Percentiles rank a stretch among this genome's conserved stretches.
These are phyloP conservation scores for Verbena officinalis DNA, from an alignment of 257 asterid species.

Conservation along the genomic window DNA sequence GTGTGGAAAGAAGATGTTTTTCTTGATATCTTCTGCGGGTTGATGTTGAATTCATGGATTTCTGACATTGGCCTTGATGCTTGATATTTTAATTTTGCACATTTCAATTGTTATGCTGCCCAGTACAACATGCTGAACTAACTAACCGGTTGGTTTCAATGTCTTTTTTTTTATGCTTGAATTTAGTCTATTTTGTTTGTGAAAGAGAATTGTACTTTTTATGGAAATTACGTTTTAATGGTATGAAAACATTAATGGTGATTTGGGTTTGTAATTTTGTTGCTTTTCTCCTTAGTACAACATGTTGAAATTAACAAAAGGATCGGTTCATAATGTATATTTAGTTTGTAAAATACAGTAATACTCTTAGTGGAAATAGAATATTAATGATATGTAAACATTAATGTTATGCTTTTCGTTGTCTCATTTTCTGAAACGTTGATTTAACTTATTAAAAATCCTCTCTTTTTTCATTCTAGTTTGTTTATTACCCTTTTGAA, in stretches of 20 bases:
- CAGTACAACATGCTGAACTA: neutral
- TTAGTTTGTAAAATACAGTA: neutral
- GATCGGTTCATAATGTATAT: neutral
- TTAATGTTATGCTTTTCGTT: neutral
- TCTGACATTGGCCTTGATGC: slow-evolving; percentile 12
- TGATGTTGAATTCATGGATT: slow-evolving; percentile 21
- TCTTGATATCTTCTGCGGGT: neutral
- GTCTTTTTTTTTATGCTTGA: neutral
- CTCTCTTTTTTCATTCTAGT: neutral
- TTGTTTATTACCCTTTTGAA: slow-evolving; percentile 1
- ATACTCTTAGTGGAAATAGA: neutral
- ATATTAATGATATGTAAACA: neutral
- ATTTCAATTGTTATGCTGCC: slow-evolving; percentile 3
- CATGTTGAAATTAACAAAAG: too few relatives aligned
- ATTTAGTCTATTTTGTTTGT: neutral
- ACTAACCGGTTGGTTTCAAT: neutral
- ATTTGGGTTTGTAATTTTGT: too few relatives aligned
- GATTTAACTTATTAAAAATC: neutral
- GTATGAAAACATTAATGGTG: neutral
- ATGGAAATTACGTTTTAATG: neutral
- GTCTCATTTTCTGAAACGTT: neutral
- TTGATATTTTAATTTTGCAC: neutral
- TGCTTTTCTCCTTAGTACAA: too few relatives aligned
- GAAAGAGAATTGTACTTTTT: neutral
- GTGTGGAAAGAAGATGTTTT: neutral